phyloP scores from a whole-genome alignment of 208 protist species.

The Acanthamoeba castellanii region DNA sequence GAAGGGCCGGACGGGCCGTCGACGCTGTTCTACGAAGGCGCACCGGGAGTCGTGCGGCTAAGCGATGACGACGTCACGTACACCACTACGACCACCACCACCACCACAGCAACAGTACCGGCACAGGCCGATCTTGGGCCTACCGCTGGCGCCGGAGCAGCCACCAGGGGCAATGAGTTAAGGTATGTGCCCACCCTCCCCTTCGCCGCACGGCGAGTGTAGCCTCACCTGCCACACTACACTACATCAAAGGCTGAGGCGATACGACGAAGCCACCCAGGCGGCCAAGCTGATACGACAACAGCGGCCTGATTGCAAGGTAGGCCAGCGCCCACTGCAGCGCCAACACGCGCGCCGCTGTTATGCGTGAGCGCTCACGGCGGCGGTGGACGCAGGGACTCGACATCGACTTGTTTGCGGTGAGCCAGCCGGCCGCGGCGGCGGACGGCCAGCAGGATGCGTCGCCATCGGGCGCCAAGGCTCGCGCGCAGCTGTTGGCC shows the following conservation, averaged over 20 bases:
- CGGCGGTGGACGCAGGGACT: background rate
- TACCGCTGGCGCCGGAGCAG: background rate
- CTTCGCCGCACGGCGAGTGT: background rate
- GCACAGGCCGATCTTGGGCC: background rate
- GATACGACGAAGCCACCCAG: background rate
- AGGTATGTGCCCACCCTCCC: background rate
- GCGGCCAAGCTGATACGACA: background rate
- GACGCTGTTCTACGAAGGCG: background rate
- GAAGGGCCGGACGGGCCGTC: slow-evolving; percentile 1
- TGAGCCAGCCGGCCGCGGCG: background rate
- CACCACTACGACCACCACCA: background rate
- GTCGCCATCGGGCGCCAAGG: background rate
- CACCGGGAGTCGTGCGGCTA: slow-evolving; percentile 4
- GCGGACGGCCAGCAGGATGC: background rate
- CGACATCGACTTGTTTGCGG: slow-evolving; percentile 23
- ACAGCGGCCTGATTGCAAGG: slow-evolving; percentile 7
- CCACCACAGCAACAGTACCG: background rate
- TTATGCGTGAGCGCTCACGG: background rate
- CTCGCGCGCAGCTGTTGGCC: background rate
- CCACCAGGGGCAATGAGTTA: background rate
- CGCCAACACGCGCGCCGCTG: background rate
- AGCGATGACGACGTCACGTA: background rate
- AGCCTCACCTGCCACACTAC: background rate
- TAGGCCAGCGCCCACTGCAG: background rate
- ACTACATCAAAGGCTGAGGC: background rate